Evolutionary conservation across 208 protist species (phyloP), one percentile per base, ranked within the genome.

Genomic region (Trypanosoma melophagium): DNA sequence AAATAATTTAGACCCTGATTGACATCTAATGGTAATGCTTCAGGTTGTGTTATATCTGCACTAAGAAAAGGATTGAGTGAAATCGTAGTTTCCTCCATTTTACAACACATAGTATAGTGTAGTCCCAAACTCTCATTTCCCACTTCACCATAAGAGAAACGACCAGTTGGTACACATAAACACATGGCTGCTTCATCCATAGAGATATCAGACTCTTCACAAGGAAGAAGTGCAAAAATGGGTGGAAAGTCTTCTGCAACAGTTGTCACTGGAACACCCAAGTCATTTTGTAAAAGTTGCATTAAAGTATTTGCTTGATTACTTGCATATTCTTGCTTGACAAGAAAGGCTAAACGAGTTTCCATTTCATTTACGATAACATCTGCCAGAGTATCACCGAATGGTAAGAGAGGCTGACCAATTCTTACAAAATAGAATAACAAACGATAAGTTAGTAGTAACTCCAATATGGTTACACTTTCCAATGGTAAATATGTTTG

Each of bases 351-450:
- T 19, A 63, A 50, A 25, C 58, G 38, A 0, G 19, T n/a, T 35
- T 63, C 42, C 40, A 63, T 63, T 41, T 50, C 58, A 8, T 7
- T 51, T 51, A 31, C 50, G 21, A 40, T 21, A 50, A 5, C 40
- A 35, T 51, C 24, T 3, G 19, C 58, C 3, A 38, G 3, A 17
- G 9, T 28, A 25, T 53, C 24, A 49, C n/a, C 21, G 3, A 12
- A 9, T 21, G 17, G n/a, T 21, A 53, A 25, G 5, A 53, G 40
- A 5, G 45, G 10, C 31, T n/a, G 16, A 51, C 58, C 52, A 52
- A 52, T 41, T 1, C 40, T 41, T 16, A 60, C 19, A 60, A 60
- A 60, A 28, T 45, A 16, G 47, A 63, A 63, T 22, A 63, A 52
- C 17, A 63, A 16, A 31, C 58, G 58, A 52, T 50, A 63, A 16